These are phyloP conservation scores for Penicillium coffeae DNA, from an alignment of 495 filamentous ascomycete species.

Conservation along the genomic window DNA sequence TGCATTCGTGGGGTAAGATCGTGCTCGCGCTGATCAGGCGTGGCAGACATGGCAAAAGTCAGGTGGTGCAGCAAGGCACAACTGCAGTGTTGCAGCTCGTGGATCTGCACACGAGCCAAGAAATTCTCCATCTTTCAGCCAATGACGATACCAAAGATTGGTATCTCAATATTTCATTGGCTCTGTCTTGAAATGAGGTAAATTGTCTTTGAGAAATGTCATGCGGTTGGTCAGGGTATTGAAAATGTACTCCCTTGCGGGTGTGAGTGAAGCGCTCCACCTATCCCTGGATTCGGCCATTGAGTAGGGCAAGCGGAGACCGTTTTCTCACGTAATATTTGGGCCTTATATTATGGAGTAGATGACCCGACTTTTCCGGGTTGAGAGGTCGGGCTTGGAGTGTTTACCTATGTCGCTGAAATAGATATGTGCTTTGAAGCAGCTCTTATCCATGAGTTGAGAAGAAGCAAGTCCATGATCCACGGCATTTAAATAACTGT, in stretches of 20 bases:
- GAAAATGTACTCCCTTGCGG: too few species aligned
- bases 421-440: too few species aligned
- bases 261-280: not conserved
- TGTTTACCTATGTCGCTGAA: conserved; percentile 1
- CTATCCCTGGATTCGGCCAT: conserved; percentile 2
- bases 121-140: too few species aligned
- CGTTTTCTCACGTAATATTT: too few species aligned
- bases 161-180: not conserved
- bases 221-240: not conserved
- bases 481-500: not conserved
- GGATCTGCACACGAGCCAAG: too few species aligned
- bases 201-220: not conserved
- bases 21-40: not conserved
- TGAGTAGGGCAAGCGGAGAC: too few species aligned
- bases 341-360: too few species aligned
- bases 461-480: too few species aligned
- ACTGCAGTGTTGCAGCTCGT: not conserved
- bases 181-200: not conserved
- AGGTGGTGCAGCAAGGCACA: not conserved
- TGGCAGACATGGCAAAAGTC: not conserved
- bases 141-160: too few species aligned
- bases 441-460: too few species aligned
- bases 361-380: too few species aligned
- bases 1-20: not conserved
- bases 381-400: too few species aligned